Base-by-base conservation (phyloP, 805 yeast species). In the Saturnispora zaruensis region DNA sequence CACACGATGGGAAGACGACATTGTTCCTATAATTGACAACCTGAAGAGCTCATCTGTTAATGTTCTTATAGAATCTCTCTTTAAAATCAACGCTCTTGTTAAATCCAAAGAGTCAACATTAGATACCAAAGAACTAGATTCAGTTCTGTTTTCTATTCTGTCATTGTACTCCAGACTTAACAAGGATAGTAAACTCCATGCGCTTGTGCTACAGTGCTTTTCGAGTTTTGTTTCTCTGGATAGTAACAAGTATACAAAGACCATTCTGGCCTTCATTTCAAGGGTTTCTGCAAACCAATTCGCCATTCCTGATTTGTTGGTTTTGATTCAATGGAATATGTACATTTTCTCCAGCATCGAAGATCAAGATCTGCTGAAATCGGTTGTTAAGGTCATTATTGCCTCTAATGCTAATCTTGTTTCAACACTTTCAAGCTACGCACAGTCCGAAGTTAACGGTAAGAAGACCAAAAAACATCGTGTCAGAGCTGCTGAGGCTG, bases 241-340 rank as follows among this genome's bases (percentile, higher is more conserved):
- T 68, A 51, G 59, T 67, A 58, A 55, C 26, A 55, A 49, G 41
- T 60, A 61, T 37, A 51, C 60, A 4, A 53, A 61, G 18, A 66
- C 61, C 8, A 73, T 74, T 48, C 54, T 63, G 25, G 69, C 66
- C 32, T 77, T 69, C 56, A 67, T 80, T 41, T 49, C 62, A 21
- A 60, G 61, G 9, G 56, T 63, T 18, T 59, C 72, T 6, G 53
- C 58, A 2, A 60, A 56, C 20, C 64, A 66, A 2, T 66, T 75
- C 51, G 84, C 91, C 1, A 61, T 75, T 5, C 68, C 77, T 2
- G 87, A 80, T 62, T 68, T 81, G 52, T 61, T 80, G 54, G 73
- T 82, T 26, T 63, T 84, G 24, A 66, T 84, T 38, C 70, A 72
- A 16, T 84, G 90, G 89, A 64, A 71, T 43, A 70, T 73, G 46